These are phyloP conservation scores for Candida sithepensis DNA, from an alignment of 805 yeast species.

Conservation along the genomic window DNA sequence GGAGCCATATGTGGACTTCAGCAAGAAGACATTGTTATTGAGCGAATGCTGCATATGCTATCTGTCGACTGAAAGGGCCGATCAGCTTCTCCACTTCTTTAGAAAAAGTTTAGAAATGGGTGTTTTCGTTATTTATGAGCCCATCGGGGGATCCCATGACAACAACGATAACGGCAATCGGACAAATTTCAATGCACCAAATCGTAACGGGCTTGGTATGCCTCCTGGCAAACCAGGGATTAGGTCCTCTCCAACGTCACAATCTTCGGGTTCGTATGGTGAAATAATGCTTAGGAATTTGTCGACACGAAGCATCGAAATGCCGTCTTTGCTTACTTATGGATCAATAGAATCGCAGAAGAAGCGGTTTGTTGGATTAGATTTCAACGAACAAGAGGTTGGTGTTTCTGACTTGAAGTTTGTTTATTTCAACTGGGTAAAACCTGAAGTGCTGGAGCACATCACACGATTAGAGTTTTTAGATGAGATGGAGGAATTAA, in stretches of 20 bases:
- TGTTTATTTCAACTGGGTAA: conserved; percentile 42
- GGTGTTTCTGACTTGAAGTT: conserved; percentile 44
- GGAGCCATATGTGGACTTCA: conserved; percentile 17
- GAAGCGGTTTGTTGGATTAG: conserved; percentile 32
- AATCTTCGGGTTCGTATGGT: conserved; percentile 58
- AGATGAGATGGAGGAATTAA: conserved; percentile 74
- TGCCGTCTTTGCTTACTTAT: conserved; percentile 53
- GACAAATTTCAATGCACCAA: not conserved
- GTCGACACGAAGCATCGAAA: conserved; percentile 53
- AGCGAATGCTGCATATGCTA: conserved; percentile 81
- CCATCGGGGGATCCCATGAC: conserved; percentile 45
- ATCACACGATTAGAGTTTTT: conserved; percentile 57
- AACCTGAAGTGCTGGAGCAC: conserved; percentile 35
- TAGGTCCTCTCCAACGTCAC: not conserved
- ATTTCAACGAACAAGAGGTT: conserved; percentile 20
- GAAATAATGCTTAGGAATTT: conserved; percentile 63
- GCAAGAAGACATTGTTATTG: conserved; percentile 55
- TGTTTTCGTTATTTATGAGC: conserved; percentile 58
- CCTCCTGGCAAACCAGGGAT: no score
- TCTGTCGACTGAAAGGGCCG: conserved; percentile 48
- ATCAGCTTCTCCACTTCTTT: conserved; percentile 43
- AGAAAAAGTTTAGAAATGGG: conserved; percentile 21
- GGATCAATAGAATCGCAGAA: conserved; percentile 43
- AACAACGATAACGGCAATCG: not conserved
- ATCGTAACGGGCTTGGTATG: no score